Evolutionary conservation across 1,139 yeast species (phyloP), one percentile per base, ranked within the genome.

Genomic region (Yamadazyma trypodendri): DNA sequence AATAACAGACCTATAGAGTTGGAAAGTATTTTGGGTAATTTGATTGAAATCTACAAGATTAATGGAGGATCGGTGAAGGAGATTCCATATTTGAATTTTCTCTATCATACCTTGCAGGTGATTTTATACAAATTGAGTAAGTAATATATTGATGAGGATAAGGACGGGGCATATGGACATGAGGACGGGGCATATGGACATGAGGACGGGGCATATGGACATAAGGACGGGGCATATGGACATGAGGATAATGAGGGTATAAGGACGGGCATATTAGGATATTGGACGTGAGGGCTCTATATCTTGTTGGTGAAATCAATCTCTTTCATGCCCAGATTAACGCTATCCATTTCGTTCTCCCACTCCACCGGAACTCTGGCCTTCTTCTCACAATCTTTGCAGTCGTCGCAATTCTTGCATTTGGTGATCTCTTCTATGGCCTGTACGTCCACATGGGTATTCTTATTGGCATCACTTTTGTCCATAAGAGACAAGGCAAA

Each of bases 71-170:
- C 41, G 8, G 43, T 45, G 24, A 29, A 30, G n/a, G 43, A 43
- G 12, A 50, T 58, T 30, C 56, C 62, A 2, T 46, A 48, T 24
- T 50, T 60, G 37, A 49, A 44, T 21, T 41, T 70, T 16, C 41
- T 72, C 24, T 71, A 70, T 44, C 44, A 59, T 30, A 52, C 70
- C 28, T 54, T 72, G 42, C 58, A 56, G 29, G 58, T 70, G 39
- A 64, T 68, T 15, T 77, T 71, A 42, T 59, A 45, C 31, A 40
- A 40, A 23, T 34, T 40, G 24, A 33, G 25, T 12, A n/a, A 12
- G 6, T 12, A 24, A 7, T 12, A 5, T 9, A 12, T 6, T 15
- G 29, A 9, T 12, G n/a, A 30, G 15, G 20, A 6, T 15, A 12
- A 4, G 11, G 6, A 13, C n/a, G 6, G n/a, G 28, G n/a, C n/a